phyloP scores from a whole-genome alignment of 805 yeast species.

The Lipomyces mesembrius region DNA sequence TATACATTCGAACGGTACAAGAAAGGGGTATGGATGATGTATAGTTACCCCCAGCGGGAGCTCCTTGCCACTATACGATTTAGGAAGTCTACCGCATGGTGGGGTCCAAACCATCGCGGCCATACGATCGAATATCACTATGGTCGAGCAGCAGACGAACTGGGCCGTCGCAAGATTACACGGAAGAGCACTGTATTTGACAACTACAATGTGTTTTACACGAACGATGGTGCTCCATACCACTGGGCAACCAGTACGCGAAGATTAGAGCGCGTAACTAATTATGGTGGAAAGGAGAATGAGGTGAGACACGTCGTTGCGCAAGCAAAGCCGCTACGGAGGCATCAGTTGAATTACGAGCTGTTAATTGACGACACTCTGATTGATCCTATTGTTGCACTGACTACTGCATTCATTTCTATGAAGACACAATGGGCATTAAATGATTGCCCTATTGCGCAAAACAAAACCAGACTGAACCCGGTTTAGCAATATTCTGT shows the following conservation, averaged over 20 bases:
- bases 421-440: slow-evolving; percentile 71
- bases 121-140: slow-evolving; percentile 24
- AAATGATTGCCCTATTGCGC: slow-evolving; percentile 27
- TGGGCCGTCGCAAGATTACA: slow-evolving; percentile 25
- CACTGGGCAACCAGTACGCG: slow-evolving; percentile 61
- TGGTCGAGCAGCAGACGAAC: slow-evolving; percentile 7
- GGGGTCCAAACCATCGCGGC: slow-evolving; percentile 28
- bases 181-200: slow-evolving; percentile 43
- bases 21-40: slow-evolving; percentile 25
- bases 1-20: slow-evolving; percentile 30
- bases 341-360: slow-evolving; percentile 64
- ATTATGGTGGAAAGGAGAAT: slow-evolving; percentile 62
- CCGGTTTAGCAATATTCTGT: not conserved
- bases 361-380: slow-evolving; percentile 55
- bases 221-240: slow-evolving; percentile 59
- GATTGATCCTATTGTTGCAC: slow-evolving; percentile 57
- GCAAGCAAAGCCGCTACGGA: slow-evolving; percentile 60
- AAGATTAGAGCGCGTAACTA: slow-evolving; percentile 56
- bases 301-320: slow-evolving; percentile 61
- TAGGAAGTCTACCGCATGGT: slow-evolving; percentile 12
- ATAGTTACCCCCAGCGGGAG: slow-evolving; percentile 29
- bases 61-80: slow-evolving; percentile 28
- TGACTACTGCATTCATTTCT: slow-evolving; percentile 64
- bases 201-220: slow-evolving; percentile 53
- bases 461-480: slow-evolving; percentile 15